Percentiles rank a stretch among this genome's conserved stretches.
phyloP scores from a whole-genome alignment of 768 basidiomycete genomes.

The Cubamyces lactineus region DNA sequence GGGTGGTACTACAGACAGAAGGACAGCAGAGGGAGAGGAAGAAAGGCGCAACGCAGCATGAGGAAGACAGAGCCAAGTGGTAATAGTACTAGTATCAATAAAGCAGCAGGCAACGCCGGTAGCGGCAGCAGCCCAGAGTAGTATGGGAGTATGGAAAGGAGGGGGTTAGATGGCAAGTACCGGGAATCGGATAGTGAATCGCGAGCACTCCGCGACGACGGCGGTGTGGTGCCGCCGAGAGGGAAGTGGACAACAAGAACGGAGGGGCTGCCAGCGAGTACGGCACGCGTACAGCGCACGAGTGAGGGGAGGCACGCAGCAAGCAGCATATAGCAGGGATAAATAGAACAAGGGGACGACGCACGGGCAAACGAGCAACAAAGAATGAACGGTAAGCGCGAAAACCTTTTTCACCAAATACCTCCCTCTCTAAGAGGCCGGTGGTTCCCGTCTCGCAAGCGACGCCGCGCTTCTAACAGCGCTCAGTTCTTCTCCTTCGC shows the following conservation, averaged over 20 bases:
- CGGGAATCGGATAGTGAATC: too few species aligned
- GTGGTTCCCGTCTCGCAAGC: neutral
- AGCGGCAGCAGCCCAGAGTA: neutral
- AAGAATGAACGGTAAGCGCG: neutral
- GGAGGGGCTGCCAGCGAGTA: neutral
- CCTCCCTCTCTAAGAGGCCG: neutral
- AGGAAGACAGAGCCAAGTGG: neutral
- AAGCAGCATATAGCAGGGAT: neutral
- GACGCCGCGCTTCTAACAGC: neutral
- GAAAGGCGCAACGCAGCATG: neutral
- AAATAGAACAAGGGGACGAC: neutral
- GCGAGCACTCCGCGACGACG: too few species aligned
- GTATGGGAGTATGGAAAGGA: neutral
- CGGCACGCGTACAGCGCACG: neutral
- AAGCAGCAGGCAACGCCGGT: neutral
- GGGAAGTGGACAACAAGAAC: neutral
- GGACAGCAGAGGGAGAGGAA: neutral
- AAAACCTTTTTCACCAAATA: neutral
- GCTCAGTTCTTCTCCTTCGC: conserved; percentile 24
- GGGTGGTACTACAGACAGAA: conserved; percentile 12
- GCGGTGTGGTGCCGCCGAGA: too few species aligned
- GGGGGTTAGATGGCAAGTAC: neutral
- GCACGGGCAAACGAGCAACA: neutral
- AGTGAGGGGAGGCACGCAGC: neutral
- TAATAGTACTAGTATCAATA: neutral